phyloP scores from a whole-genome alignment of 495 filamentous ascomycete species.

The Annulohypoxylon stygium region DNA sequence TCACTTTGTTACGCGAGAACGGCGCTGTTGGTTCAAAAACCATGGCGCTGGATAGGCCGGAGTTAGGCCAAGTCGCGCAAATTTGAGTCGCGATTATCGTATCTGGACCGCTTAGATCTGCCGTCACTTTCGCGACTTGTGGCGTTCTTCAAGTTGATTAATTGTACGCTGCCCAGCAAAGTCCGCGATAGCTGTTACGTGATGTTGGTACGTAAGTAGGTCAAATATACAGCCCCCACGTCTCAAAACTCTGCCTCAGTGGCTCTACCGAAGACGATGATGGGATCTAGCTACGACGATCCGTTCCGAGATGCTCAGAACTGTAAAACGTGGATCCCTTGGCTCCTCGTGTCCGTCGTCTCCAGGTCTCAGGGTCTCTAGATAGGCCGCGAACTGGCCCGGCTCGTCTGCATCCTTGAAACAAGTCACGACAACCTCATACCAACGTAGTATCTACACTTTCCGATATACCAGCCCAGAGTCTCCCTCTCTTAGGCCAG shows the following conservation, averaged over 20 bases:
- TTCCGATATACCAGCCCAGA: neutral
- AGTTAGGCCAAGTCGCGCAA: neutral
- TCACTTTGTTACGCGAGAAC: neutral
- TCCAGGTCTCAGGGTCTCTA: neutral
- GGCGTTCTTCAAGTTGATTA: slow-evolving; percentile 8
- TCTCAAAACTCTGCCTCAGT: neutral
- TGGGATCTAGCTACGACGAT: neutral
- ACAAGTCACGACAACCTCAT: neutral
- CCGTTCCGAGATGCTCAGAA: slow-evolving; percentile 7
- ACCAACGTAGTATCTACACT: neutral
- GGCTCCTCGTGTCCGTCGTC: neutral
- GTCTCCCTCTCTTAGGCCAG: neutral
- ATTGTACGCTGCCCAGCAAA: neutral
- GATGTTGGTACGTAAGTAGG: neutral
- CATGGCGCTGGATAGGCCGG: neutral
- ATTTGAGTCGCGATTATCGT: neutral
- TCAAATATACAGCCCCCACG: neutral
- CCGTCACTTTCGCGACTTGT: neutral
- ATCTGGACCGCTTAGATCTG: neutral
- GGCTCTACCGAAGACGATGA: neutral
- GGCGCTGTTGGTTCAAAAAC: neutral
- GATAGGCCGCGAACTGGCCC: neutral
- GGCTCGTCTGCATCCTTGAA: neutral
- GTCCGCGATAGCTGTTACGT: neutral
- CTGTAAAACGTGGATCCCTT: neutral